Base-by-base conservation (phyloP, 345 rosid species). In the Populus simonii region DNA sequence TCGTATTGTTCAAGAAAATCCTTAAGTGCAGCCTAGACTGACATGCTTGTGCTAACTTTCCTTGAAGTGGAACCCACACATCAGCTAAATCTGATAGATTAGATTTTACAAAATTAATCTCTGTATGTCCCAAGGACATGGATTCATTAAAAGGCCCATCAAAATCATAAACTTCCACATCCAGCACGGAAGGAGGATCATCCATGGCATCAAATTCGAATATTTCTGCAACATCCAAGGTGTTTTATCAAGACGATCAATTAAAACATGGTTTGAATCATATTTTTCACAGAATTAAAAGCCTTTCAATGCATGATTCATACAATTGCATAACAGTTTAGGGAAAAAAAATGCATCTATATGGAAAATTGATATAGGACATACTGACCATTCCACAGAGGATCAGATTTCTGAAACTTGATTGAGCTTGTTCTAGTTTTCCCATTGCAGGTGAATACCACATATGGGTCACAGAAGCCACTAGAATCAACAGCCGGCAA, bases 191-290 rank as follows among this genome's bases (percentile, higher is more conserved):
- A 75, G 99, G 99, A 81, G 98, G 99, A 63, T 93, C 99, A 23
- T 91, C 92, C 98, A 92, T 96, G 10, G 99, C 98, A 87, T 96
- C 94, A 74, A 93, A 96, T 82, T 96, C 98, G 84, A 93, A 93
- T 81, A 96, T 96, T 90, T 96, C 99, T 96, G 93, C 89, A 85
- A 76, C 73, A 51, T 79, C 35, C 79, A 83, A 57, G 1, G 75
- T 45, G 70, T 70, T 63, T 67, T 74, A 78, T 77, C 18, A 72
- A 15, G 43, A 71, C 57, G 43, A 82, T 22, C 27, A 35, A 49
- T 76, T 25, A 72, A 65, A 81, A 15, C 13, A 74, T 59, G 57
- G 66, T 13, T 70, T 69, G 43, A 29, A 82, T 45, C 36, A 75
- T 73, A 33, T 69, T 73, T 17, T 65, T 27, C 67, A n/a, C 33